Evolutionary conservation across 1,284 basidiomycete genomes (phyloP), one percentile per base, ranked within the genome.

Genomic region (Tylopilus sp.): DNA sequence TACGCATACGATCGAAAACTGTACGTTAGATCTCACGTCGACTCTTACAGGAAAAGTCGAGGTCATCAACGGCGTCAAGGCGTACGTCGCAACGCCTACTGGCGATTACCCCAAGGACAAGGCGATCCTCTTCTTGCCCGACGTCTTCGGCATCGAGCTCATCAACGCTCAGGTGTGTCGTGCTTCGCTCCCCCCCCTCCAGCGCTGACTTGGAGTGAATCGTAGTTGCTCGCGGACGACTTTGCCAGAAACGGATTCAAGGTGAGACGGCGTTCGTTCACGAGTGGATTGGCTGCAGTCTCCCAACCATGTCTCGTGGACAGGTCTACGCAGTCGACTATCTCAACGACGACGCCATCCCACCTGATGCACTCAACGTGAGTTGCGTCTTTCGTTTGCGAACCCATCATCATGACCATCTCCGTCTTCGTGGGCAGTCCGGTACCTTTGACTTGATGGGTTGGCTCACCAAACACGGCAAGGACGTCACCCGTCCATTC

Each of bases 161-260:
- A 1, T n/a, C 42, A 25, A 71, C 74, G n/a, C 67, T 81, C 16
- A 54, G 71, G 61, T 89, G 82, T 64, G 74, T 73, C 56, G 65
- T 26, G 0, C 18, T 36, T 25, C 5, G 25, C 12, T 3, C 7
- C 18, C 26, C 9, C 3, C 4, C 2, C 9, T 15, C 3, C 4
- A 19, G 5, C 9, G 2, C 16, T 58, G 34, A 52, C 28, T 2
- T 2, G 2, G 7, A 6, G 1, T 21, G 21, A 10, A 41, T 40
- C 12, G 6, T 59, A 86, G 82, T 72, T 86, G 26, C 69, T 86
- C 29, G 79, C 74, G 12, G 89, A 92, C 59, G 82, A 81, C 60
- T 90, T 84, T 67, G 86, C 88, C 15, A 72, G 71, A 25, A 84
- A 86, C 55, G 88, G 87, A 11, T 85, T 79, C 74, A 80, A 81